Evolutionary conservation across 2,329 filamentous ascomycete genomes (phyloP), one percentile per base, ranked within the genome.

Genomic region (Claviceps arundinis): DNA sequence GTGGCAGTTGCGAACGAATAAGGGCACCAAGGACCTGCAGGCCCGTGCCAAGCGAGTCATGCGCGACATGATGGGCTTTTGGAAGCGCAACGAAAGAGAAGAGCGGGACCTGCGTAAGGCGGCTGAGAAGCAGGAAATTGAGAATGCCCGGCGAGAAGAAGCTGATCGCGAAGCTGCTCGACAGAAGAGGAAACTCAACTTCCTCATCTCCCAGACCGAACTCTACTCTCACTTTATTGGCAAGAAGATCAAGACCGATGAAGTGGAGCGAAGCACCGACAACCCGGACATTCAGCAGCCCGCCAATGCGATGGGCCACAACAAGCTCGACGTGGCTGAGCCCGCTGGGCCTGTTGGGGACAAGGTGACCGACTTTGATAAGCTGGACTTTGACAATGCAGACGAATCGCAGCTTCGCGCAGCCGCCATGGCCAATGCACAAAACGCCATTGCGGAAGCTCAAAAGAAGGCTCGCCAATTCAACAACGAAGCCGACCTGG

Each of bases 1-100:
- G 63, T 98, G 93, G 93, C 94, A 98, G 68, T 80, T 94, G 55
- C 86, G 89, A 43, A 98, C 93, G 51, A 98, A 98, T 74, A 97
- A 98, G 77, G 94, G 90, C 64, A 93, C 87, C 67, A 98, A 98
- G 68, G 93, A 98, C 68, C 87, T 95, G 4, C 93, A 97, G 66
- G 93, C 93, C 43, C 83, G 93, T 47, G 93, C 93, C 54, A 98
- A 98, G 76, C 86, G 93, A 59, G 91, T 91, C 54, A 98, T 98
- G 93, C 83, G 93, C 65, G 93, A 98, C 70, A 98, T 98, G 93
- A 93, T 96, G 80, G 83, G 87, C 53, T 98, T 97, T 77, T 98
- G 93, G 93, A 97, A 97, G 71, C 85, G 91, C 53, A 98, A 98
- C 66, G 93, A 98, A 68, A 86, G 91, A 50, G 93, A 98, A 65